A percentile compares a stretch with the other conserved stretches of the same genome.
phyloP scores from a whole-genome alignment of 352 stramenopile species.

The Peronosclerospora sorghi region DNA sequence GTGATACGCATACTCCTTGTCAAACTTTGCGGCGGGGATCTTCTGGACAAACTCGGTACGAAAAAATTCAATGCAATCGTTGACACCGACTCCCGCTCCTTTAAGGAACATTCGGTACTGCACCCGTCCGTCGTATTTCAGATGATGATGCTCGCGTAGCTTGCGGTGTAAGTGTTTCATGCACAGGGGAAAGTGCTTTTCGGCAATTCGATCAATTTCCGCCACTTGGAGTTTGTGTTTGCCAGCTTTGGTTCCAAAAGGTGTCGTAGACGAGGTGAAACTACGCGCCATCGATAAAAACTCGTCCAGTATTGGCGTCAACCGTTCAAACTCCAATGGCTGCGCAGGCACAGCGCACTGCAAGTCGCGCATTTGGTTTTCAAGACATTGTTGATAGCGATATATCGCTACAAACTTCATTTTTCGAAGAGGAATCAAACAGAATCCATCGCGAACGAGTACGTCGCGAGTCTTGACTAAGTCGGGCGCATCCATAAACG shows the following conservation, averaged over 20 bases:
- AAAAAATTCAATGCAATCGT: conserved; percentile 72
- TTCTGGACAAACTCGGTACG: conserved; percentile 54
- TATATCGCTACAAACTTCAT: conserved; percentile 31
- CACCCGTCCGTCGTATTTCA: conserved; percentile 79
- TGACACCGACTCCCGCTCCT: conserved; percentile 61
- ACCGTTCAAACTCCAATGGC: conserved; percentile 21
- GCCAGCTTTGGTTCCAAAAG: conserved; percentile 1
- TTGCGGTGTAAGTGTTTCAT: conserved; percentile 70
- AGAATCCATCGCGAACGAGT: conserved; percentile 34
- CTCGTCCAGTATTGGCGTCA: conserved; percentile 25
- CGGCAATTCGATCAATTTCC: conserved; percentile 61
- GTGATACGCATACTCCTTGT: conserved; percentile 78
- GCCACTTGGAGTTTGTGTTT: conserved; percentile 8
- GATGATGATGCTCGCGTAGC: conserved; percentile 60
- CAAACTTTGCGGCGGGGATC: conserved; percentile 53
- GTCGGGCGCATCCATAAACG: conserved; percentile 28
- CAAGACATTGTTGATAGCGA: conserved; percentile 26
- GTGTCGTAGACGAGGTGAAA: conserved; percentile 7
- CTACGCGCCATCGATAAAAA: conserved; percentile 25
- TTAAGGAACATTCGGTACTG: conserved; percentile 84
- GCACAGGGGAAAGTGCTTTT: conserved; percentile 65
- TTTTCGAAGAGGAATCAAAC: conserved; percentile 24
- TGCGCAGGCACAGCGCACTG: conserved; percentile 30
- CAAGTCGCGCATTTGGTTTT: conserved; percentile 30
- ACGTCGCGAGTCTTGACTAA: conserved; percentile 36